Base-by-base conservation (phyloP, 1,284 basidiomycete species). In the Clitocybe nebularis region DNA sequence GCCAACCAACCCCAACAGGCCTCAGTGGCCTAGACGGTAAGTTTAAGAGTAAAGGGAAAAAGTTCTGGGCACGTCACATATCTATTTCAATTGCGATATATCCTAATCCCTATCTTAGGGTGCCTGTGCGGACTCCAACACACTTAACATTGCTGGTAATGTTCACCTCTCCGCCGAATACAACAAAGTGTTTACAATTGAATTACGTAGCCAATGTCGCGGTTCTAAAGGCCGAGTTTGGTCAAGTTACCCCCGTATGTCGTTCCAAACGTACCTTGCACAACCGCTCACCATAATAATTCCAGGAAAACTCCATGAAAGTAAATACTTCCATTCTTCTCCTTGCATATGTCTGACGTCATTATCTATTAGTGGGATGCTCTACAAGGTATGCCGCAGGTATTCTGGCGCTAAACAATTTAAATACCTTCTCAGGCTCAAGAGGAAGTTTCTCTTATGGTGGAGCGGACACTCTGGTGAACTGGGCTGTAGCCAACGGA, bases 401-500 rank as follows among this genome's bases (percentile, higher is more conserved):
- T 34, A 11, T 24, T 13, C 36, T 6, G 5, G 5, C 17, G 9
- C 11, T 23, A 13, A 23, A 16, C 10, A n/a, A 1, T n/a, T 7
- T 14, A n/a, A n/a, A n/a, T n/a, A n/a, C n/a, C n/a, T n/a, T n/a
- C 7, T 14, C 19, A 22, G 21, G 25, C 6, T 24, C 23, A 26
- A 19, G 62, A 13, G 61, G 61, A 30, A 43, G 43, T 19, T 72
- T 71, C 59, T 67, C 58, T 40, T 74, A 68, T 51, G 54, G 57
- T 14, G 60, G 60, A 9, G 50, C 68, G 8, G 73, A 75, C 48
- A 56, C 58, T 21, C 61, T 75, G 21, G 70, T 73, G 43, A 68
- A 71, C 54, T 74, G 68, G 59, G 73, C 73, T 14, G 58, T 60
- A 5, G 60, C 64, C 33, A 71, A 75, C 50, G 64, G 66, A 25